Evolutionary conservation across 305 asterid genomes (phyloP).

Genomic region (Solanum hybrid): DNA sequence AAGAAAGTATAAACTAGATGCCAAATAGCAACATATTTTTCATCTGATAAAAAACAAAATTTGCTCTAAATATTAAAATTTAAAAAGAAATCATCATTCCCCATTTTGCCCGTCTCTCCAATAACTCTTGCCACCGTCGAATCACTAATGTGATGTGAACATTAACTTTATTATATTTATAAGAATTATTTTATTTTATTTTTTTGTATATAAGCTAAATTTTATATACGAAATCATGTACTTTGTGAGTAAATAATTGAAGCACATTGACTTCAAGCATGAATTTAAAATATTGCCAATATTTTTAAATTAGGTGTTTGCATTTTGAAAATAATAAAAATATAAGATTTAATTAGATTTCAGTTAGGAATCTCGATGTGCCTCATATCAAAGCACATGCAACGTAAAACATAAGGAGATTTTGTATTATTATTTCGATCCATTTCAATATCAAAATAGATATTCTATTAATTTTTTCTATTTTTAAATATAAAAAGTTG

Average conservation of each 20-base stretch:
- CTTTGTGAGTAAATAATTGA: not conserved
- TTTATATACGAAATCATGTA: too few relatives aligned
- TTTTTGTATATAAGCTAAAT: too few relatives aligned
- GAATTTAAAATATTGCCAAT: not conserved
- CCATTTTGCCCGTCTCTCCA: not conserved
- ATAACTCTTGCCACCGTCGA: not conserved
- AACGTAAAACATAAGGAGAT: not conserved
- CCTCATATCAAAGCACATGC: not conserved
- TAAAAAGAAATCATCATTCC: not conserved
- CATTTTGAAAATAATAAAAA: not conserved
- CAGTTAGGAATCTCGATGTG: not conserved
- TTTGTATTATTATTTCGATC: too few relatives aligned
- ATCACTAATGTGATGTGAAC: not conserved
- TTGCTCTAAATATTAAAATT: too few relatives aligned
- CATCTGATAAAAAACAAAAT: too few relatives aligned
- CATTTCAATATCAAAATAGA: too few relatives aligned
- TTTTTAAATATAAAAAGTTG: too few relatives aligned
- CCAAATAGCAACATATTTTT: too few relatives aligned
- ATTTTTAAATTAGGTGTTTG: not conserved
- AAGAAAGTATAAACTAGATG: not conserved
- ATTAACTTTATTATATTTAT: too few relatives aligned
- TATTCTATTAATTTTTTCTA: too few relatives aligned
- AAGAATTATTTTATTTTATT: too few relatives aligned
- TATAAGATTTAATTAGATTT: not conserved
- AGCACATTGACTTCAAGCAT: too few relatives aligned